Percentiles rank a stretch among this genome's conserved stretches.
These are phyloP conservation scores for Phytophthora melonis DNA, from an alignment of 352 stramenopile species.

Conservation along the genomic window DNA sequence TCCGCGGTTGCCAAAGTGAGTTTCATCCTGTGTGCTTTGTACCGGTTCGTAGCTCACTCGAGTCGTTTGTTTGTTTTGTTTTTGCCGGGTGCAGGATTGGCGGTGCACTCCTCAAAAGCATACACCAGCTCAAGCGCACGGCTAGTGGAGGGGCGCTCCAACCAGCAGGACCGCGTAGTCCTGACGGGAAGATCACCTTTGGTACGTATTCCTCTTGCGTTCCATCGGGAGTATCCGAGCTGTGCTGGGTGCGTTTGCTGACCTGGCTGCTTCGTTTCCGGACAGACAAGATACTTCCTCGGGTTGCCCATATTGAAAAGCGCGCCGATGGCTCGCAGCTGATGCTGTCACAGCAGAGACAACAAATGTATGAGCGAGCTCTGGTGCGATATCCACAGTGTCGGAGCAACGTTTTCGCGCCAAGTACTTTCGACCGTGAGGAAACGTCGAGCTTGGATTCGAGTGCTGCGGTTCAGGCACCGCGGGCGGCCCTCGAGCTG, in stretches of 20 bases:
- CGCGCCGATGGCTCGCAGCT: slow-evolving; percentile 49
- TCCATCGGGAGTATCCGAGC: too few relatives aligned
- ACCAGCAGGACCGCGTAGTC: slow-evolving; percentile 47
- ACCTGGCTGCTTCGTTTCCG: not conserved
- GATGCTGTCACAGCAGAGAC: slow-evolving; percentile 62
- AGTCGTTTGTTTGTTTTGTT: not conserved
- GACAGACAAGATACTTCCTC: slow-evolving; percentile 74
- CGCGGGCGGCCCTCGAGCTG: slow-evolving; percentile 55
- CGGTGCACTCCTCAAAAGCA: slow-evolving; percentile 43
- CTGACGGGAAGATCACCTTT: slow-evolving; percentile 71
- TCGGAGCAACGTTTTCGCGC: slow-evolving; percentile 71
- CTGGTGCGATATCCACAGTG: slow-evolving; percentile 73
- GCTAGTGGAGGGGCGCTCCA: slow-evolving; percentile 27
- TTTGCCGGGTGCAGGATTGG: slow-evolving; percentile 20
- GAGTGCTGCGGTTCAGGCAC: slow-evolving; percentile 13
- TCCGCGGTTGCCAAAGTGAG: slow-evolving; percentile 62
- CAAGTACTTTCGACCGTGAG: slow-evolving; percentile 55
- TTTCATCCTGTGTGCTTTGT: not conserved
- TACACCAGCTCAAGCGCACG: slow-evolving; percentile 58
- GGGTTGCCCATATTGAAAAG: slow-evolving; percentile 79
- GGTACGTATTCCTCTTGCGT: slow-evolving; percentile 36
- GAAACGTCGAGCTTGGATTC: slow-evolving; percentile 25
- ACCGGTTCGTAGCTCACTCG: slow-evolving; percentile 2
- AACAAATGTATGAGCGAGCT: slow-evolving; percentile 71
- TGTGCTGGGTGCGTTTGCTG: not conserved